These are phyloP conservation scores for Tulasnella sp. DNA, from an alignment of 768 basidiomycete genomes.

Conservation along the genomic window DNA sequence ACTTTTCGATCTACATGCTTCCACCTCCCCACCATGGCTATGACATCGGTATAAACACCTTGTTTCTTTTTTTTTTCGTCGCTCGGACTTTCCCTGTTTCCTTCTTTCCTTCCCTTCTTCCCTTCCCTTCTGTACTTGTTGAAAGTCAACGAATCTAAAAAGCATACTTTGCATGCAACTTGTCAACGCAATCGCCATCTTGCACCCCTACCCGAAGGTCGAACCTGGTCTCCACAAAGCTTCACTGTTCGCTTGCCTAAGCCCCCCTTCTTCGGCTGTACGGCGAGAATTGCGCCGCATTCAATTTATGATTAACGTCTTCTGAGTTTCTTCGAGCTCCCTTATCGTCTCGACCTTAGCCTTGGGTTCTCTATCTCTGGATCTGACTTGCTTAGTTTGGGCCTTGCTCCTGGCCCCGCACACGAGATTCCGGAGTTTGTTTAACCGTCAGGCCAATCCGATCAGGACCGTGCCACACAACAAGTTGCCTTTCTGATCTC, in stretches of 20 bases:
- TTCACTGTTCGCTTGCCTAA: neutral
- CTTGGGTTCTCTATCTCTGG: conserved; percentile 2
- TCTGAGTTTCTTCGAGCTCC: conserved; percentile 9
- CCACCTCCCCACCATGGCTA: neutral
- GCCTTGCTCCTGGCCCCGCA: conserved; percentile 4
- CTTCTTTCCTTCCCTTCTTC: neutral
- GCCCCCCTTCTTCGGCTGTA: neutral
- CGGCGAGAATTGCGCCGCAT: neutral
- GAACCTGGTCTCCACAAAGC: conserved; percentile 5
- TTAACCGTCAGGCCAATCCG: conserved; percentile 1
- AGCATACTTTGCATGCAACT: conserved; percentile 8
- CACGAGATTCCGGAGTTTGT: conserved; percentile 5
- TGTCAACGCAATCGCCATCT: conserved; percentile 1
- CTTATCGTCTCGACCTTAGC: conserved; percentile 9
- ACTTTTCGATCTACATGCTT: neutral
- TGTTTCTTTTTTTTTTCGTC: no score
- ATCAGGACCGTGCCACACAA: neutral
- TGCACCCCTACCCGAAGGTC: neutral
- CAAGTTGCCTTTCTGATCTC: neutral
- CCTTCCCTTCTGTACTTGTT: neutral
- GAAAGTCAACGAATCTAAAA: conserved; percentile 2
- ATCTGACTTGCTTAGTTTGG: conserved; percentile 7
- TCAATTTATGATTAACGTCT: conserved; percentile 6
- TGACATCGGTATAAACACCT: neutral
- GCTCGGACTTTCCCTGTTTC: neutral